Evolutionary conservation across 1,284 basidiomycete species (phyloP).

Genomic region (Ganoderma multipileum): DNA sequence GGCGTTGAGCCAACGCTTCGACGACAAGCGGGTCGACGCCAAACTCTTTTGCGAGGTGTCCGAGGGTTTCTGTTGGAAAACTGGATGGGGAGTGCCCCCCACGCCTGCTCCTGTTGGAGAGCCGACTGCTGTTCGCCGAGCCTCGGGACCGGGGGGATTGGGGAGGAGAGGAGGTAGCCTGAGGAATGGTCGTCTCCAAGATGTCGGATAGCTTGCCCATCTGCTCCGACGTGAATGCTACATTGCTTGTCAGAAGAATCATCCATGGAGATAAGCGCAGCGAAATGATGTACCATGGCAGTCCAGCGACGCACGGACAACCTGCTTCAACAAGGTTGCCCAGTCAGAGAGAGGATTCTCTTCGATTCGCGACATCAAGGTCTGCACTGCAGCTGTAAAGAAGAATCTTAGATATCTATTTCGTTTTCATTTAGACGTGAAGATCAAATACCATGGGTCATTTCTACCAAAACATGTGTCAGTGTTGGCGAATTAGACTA

Average conservation of each 20-base stretch:
- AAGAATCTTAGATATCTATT: no score
- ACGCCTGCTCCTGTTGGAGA: constrained; percentile 23
- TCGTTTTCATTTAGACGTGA: neutral
- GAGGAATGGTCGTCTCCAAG: constrained; percentile 40
- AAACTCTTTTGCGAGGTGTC: constrained; percentile 72
- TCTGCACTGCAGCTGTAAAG: constrained; percentile 41
- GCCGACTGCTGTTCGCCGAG: constrained; percentile 28
- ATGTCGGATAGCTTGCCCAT: constrained; percentile 48
- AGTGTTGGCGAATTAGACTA: neutral
- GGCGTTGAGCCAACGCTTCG: constrained; percentile 69
- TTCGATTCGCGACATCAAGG: constrained; percentile 43
- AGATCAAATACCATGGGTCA: constrained; percentile 36
- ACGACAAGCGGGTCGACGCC: constrained; percentile 73
- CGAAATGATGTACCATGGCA: constrained; percentile 58
- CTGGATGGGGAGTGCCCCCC: constrained; percentile 18
- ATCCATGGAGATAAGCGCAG: neutral
- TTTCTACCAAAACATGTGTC: constrained; percentile 30
- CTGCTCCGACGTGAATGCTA: constrained; percentile 68
- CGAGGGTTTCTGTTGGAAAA: constrained; percentile 39
- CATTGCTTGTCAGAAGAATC: constrained; percentile 4
- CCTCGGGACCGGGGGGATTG: constrained; percentile 25
- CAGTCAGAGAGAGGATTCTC: constrained; percentile 46
- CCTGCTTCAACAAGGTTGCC: constrained; percentile 50
- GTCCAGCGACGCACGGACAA: constrained; percentile 57
- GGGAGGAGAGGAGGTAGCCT: constrained; percentile 36